These are phyloP conservation scores for Stagonosporopsis rhizophila DNA, from an alignment of 2,329 filamentous ascomycete species.

Conservation along the genomic window DNA sequence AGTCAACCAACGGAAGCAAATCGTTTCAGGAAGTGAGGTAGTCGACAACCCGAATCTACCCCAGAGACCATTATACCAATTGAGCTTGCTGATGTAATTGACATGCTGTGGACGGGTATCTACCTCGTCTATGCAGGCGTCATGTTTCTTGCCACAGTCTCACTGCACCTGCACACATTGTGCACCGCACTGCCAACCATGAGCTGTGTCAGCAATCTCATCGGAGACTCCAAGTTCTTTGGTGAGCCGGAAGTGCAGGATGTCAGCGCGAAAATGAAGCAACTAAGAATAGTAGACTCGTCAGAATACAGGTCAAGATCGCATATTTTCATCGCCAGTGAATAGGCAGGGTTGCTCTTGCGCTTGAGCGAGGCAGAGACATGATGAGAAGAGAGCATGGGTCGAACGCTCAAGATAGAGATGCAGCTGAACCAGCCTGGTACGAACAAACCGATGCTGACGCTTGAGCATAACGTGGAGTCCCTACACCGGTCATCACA, in stretches of 20 bases:
- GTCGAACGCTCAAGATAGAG: constrained; percentile 1
- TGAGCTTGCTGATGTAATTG: constrained; percentile 9
- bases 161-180: constrained; percentile 11
- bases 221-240: constrained; percentile 21
- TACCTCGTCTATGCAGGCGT: constrained; percentile 17
- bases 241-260: constrained; percentile 1
- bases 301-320: constrained; percentile 16
- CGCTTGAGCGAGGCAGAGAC: constrained; percentile 4
- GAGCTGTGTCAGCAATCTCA: constrained; percentile 17
- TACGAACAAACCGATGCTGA: background rate
- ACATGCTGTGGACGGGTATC: constrained; percentile 5
- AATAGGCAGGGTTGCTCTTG: constrained; percentile 19
- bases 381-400: constrained; percentile 16
- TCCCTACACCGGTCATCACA: background rate
- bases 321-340: constrained; percentile 10
- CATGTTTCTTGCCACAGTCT: constrained; percentile 21
- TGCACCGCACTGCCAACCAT: constrained; percentile 14
- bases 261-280: constrained; percentile 12
- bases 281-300: constrained; percentile 9
- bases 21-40: background rate
- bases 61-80: constrained; percentile 1
- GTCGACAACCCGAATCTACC: background rate
- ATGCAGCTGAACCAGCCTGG: background rate
- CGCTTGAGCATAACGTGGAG: background rate
- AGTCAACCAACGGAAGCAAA: background rate